Conservation (phyloP, 2,329 filamentous ascomycete species). For the Tolypocladium tropicale region DNA sequence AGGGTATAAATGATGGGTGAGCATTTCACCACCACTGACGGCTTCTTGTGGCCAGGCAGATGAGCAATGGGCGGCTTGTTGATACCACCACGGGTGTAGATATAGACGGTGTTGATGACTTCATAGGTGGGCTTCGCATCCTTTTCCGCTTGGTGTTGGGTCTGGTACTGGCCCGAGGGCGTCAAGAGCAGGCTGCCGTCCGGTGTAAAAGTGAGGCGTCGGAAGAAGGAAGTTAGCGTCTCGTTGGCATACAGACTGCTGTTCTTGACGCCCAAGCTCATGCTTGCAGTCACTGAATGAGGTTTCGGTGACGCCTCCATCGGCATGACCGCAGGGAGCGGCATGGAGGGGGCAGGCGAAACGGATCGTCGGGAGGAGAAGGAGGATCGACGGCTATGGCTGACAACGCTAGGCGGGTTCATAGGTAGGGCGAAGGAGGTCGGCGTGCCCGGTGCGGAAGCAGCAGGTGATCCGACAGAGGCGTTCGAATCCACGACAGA, state of each 20-base stretch:
- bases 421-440: slow-evolving; percentile 83
- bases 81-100: slow-evolving; percentile 91
- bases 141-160: slow-evolving; percentile 53
- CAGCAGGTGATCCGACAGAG: slow-evolving; percentile 68
- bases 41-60: slow-evolving; percentile 94
- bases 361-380: slow-evolving; percentile 82
- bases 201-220: slow-evolving; percentile 84
- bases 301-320: slow-evolving; percentile 83
- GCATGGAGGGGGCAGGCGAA: slow-evolving; percentile 88
- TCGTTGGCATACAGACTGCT: slow-evolving; percentile 92
- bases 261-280: slow-evolving; percentile 61
- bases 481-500: slow-evolving; percentile 39
- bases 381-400: slow-evolving; percentile 88
- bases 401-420: slow-evolving; percentile 85
- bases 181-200: slow-evolving; percentile 92
- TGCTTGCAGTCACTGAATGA: slow-evolving; percentile 40
- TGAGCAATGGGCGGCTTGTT: slow-evolving; percentile 95
- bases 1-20: slow-evolving; percentile 83
- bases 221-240: slow-evolving; percentile 93
- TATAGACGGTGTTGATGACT: slow-evolving; percentile 93
- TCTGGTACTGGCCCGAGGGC: slow-evolving; percentile 90
- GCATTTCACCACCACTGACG: slow-evolving; percentile 89
- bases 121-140: slow-evolving; percentile 72
- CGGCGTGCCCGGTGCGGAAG: slow-evolving; percentile 88
- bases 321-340: slow-evolving; percentile 89